A percentile compares a stretch with the other conserved stretches of the same genome.
These are phyloP conservation scores for Cornus suecica DNA, from an alignment of 148 eudicot genomes.

Conservation along the genomic window DNA sequence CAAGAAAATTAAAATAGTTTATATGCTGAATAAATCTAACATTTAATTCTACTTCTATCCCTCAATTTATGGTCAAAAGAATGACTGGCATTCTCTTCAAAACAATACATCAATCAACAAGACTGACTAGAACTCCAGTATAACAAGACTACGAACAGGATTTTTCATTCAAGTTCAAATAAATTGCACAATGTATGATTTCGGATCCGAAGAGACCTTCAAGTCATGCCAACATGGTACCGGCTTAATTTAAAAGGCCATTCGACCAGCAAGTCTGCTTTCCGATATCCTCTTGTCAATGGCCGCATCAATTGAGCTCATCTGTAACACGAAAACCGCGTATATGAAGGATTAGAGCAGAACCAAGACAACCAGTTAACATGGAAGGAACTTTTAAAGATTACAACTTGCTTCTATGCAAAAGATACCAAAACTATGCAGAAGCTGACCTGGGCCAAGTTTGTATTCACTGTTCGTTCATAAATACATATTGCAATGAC, in stretches of 20 bases:
- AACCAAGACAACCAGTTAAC: background rate
- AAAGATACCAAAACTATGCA: slow-evolving; percentile 43
- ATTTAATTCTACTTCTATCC: too few species aligned
- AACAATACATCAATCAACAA: too few species aligned
- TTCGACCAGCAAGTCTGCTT: slow-evolving; percentile 96
- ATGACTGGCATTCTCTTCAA: too few species aligned
- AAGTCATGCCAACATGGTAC: too few species aligned
- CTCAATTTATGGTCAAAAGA: too few species aligned
- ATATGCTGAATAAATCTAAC: too few species aligned
- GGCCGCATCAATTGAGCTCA: slow-evolving; percentile 97
- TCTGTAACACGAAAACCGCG: slow-evolving; percentile 44
- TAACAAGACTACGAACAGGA: too few species aligned
- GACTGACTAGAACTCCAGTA: too few species aligned
- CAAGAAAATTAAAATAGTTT: too few species aligned
- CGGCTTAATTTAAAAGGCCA: slow-evolving; percentile 57
- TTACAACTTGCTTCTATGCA: slow-evolving; percentile 24
- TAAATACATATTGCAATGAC: slow-evolving; percentile 40
- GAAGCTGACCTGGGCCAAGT: slow-evolving; percentile 89
- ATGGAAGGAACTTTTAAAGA: background rate
- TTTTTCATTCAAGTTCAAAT: too few species aligned
- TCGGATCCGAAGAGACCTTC: too few species aligned
- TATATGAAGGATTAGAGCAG: slow-evolving; percentile 7
- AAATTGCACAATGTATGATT: too few species aligned
- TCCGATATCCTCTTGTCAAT: slow-evolving; percentile 92
- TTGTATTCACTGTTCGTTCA: slow-evolving; percentile 65